Evolutionary conservation across 163 green algal species (phyloP), one percentile per base, ranked within the genome.

Genomic region (Chlorella variabilis): DNA sequence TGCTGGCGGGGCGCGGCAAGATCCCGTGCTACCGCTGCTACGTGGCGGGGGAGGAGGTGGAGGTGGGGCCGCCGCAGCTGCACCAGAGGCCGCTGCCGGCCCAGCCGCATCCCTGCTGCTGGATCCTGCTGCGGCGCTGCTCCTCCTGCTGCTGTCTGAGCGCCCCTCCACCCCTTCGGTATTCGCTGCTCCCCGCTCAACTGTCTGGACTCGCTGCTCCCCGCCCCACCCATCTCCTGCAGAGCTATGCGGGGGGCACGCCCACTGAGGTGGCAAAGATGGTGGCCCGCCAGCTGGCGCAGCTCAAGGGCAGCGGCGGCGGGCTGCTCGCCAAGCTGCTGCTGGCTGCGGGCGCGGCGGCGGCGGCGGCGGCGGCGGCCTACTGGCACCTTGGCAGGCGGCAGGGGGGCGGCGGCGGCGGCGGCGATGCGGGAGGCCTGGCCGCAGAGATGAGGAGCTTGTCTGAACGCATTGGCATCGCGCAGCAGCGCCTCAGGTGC

Each of bases 321-420:
- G 42, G 74, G 27, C 74, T 80, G 58, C 74, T 80, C 5, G 6
- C n/a, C 39, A 71, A 71, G 58, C 74, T 80, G 41, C 74, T 80
- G 58, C 74, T 80, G 58, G 74, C 74, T 42, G 74, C 74, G n/a
- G 61, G 39, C 20, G 39, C 27, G 17, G 74, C 39, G 56, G 74
- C 74, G 8, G 74, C 74, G 25, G 31, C 36, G 4, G 74, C 58
- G 4, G 74, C 38, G 23, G 74, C 27, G 15, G 36, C 67, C 33
- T 67, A 34, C 36, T 79, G 71, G 71, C 71, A 23, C 54, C 11
- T 79, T 36, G 8, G 29, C 27, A 11, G 15, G 38, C 25, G 25
- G 23, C 36, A 42, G 11, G 27, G n/a, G 1, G 42, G 61, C 18
- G 31, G 59, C 58, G n/a, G 58, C 56, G 58, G 56, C 38, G 39